Evolutionary conservation across 2,329 filamentous ascomycete genomes (phyloP), one percentile per base, ranked within the genome.

Genomic region (Talaromyces pinophilus): DNA sequence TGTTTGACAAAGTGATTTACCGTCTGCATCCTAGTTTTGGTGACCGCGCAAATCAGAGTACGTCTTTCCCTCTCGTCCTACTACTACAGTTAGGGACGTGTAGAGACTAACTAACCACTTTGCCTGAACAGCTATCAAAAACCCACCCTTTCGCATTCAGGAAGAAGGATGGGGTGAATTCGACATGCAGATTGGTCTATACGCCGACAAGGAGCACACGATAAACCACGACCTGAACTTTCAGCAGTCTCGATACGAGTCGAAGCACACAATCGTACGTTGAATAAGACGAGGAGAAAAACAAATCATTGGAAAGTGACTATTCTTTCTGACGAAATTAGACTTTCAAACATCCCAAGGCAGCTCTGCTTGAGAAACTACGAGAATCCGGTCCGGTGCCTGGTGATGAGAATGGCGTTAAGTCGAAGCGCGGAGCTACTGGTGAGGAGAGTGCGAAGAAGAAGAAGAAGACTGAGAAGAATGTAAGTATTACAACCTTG

Each of bases 151-250:
- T 82, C 86, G 86, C 70, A 96, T 96, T 79, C 84, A 88, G 70
- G 96, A 99, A 80, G 92, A 97, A 81, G 95, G 95, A 72, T 99
- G 95, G 95, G 95, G 95, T 75, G 95, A 98, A 82, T 99, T 99
- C 78, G 95, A 98, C 77, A 94, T 99, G 88, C 85, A 84, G 59
- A 95, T 98, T 74, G 88, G 91, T 69, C 86, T 96, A 72, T 90
- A 89, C 75, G 91, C 90, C 52, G 92, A 95, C 80, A 97, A 97
- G 84, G 94, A 97, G 75, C 87, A 92, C 74, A 84, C 86, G 15
- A 84, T 99, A 70, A 81, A 84, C 61, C 95, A 99, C 79, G 95
- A 99, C 76, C 86, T 99, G 68, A 97, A 98, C 84, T 99, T 99
- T 79, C 85, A 87, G 71, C 85, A 89, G 71, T 84, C 89, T 68